These are phyloP conservation scores for Lyophyllum shimeji DNA, from an alignment of 768 basidiomycete species.

Conservation along the genomic window DNA sequence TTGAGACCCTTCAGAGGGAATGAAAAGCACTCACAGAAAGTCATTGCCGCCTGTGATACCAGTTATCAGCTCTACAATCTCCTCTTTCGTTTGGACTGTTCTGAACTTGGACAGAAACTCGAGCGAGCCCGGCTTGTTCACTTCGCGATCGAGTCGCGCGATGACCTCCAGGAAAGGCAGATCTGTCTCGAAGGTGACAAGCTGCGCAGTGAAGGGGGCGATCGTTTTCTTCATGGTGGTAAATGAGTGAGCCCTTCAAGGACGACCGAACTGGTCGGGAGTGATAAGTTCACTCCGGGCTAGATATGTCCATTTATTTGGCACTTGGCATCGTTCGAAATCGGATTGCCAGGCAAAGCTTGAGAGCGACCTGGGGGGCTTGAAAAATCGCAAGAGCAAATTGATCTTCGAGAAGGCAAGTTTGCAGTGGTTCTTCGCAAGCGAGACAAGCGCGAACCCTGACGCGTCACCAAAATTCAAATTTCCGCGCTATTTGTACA, in stretches of 20 bases:
- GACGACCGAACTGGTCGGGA: background rate
- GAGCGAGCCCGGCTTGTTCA: constrained; percentile 37
- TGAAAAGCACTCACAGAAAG: constrained; percentile 43
- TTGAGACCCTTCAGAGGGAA: background rate
- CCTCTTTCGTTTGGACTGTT: constrained; percentile 30
- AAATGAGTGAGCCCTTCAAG: background rate
- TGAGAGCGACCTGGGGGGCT: no score
- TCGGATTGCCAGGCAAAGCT: no score
- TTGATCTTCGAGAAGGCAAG: no score
- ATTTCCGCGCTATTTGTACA: background rate
- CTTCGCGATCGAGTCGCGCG: constrained; percentile 39
- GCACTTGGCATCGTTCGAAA: no score
- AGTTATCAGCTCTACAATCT: constrained; percentile 34
- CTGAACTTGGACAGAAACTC: constrained; percentile 23
- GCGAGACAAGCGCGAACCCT: no score
- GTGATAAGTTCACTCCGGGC: no score
- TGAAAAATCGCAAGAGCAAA: no score
- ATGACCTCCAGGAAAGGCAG: constrained; percentile 40
- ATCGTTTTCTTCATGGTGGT: constrained; percentile 27
- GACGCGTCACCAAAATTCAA: no score
- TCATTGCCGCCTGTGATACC: constrained; percentile 31
- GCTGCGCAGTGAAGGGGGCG: constrained; percentile 35
- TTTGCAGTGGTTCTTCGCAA: no score
- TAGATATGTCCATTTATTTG: no score
- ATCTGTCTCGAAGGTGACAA: constrained; percentile 42